Evolutionary conservation across 2,329 filamentous ascomycete species (phyloP).

Genomic region (Clonostachys byssicola): DNA sequence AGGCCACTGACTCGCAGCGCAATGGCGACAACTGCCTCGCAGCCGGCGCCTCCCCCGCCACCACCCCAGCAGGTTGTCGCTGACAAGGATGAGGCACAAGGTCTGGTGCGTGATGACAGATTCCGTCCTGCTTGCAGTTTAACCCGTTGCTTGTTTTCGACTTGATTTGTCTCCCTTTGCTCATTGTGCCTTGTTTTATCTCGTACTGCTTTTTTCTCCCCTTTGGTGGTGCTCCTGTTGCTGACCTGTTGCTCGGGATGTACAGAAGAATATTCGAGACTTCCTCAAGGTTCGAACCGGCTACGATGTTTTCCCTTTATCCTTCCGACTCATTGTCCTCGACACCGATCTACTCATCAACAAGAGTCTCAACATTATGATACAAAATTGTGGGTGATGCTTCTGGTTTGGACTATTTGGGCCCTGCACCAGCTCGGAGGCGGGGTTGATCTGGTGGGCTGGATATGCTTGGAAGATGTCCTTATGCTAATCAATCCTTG

Average conservation of each 20-base stretch:
- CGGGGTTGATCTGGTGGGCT: too few species aligned
- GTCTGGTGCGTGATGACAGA: slow-evolving; percentile 55
- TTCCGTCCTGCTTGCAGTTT: too few species aligned
- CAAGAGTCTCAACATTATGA: slow-evolving; percentile 92
- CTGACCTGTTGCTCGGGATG: slow-evolving; percentile 6
- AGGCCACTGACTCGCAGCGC: slow-evolving; percentile 23
- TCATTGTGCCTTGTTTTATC: neutral
- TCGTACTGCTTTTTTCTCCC: neutral
- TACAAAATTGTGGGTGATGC: slow-evolving; percentile 72
- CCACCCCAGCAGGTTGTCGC: slow-evolving; percentile 46
- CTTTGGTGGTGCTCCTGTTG: neutral
- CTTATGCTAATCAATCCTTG: slow-evolving; percentile 8
- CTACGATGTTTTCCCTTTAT: slow-evolving; percentile 95
- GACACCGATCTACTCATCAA: slow-evolving; percentile 94
- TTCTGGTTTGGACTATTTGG: too few species aligned
- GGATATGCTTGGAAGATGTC: neutral
- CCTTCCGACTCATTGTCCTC: slow-evolving; percentile 91
- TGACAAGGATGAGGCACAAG: slow-evolving; percentile 74
- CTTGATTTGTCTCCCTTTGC: neutral
- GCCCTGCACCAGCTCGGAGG: too few species aligned
- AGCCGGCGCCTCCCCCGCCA: neutral
- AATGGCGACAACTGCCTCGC: slow-evolving; percentile 20
- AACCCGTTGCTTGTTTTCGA: neutral
- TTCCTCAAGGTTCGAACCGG: slow-evolving; percentile 95
- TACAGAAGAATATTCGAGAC: slow-evolving; percentile 73